Conservation (phyloP, 192 early-diverging fungal species). For the Backusella luteola region DNA sequence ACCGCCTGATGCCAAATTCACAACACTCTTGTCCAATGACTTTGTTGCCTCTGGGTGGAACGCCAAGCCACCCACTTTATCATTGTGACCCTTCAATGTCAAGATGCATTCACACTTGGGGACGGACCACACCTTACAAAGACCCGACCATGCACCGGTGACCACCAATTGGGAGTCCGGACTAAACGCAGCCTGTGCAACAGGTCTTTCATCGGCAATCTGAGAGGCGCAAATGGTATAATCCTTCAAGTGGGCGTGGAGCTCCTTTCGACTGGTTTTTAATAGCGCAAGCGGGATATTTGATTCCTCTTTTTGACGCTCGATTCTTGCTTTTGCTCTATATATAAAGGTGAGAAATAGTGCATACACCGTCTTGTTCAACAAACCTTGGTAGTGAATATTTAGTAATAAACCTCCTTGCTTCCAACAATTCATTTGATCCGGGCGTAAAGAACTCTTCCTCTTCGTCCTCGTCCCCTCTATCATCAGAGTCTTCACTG, state of each 20-base stretch:
- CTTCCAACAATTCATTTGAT: constrained; percentile 61
- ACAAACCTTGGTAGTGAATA: constrained; percentile 69
- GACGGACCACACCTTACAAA: constrained; percentile 85
- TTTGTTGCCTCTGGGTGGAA: constrained; percentile 85
- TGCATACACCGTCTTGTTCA: neutral
- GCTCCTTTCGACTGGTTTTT: constrained; percentile 73
- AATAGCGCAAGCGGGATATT: constrained; percentile 61
- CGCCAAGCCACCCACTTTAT: constrained; percentile 84
- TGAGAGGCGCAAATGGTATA: constrained; percentile 80
- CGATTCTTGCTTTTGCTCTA: constrained; percentile 66
- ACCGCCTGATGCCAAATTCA: constrained; percentile 85
- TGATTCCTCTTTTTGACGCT: constrained; percentile 64
- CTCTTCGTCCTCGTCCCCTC: constrained; percentile 51
- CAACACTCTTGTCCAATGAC: constrained; percentile 45
- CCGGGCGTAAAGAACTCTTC: constrained; percentile 88
- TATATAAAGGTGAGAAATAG: neutral
- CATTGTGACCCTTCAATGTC: constrained; percentile 69
- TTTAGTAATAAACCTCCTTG: constrained; percentile 65
- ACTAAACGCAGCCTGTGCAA: constrained; percentile 74
- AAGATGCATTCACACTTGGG: constrained; percentile 63
- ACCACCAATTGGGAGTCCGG: constrained; percentile 76
- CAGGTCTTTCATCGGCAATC: constrained; percentile 85
- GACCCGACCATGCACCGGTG: constrained; percentile 84
- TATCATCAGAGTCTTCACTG: constrained; percentile 49
- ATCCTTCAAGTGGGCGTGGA: constrained; percentile 54